phyloP scores from a whole-genome alignment of 1,284 basidiomycete species.

The Grifola frondosa region DNA sequence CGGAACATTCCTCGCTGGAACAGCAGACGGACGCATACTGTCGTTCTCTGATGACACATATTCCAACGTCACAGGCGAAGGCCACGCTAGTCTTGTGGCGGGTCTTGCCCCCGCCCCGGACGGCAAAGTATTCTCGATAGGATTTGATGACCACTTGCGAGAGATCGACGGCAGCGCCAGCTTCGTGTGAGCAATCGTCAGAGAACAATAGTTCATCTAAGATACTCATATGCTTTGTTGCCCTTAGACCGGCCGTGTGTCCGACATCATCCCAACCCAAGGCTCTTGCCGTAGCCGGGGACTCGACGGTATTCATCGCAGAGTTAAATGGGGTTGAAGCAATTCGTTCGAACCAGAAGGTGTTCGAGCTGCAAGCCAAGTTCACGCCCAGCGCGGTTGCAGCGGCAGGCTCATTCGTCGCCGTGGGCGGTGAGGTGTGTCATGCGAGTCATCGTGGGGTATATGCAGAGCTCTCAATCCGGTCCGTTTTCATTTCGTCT shows the following conservation, averaged over 20 bases:
- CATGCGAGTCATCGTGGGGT: no score
- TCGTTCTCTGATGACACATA: slow-evolving; percentile 58
- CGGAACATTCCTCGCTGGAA: slow-evolving; percentile 77
- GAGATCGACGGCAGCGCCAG: slow-evolving; percentile 55
- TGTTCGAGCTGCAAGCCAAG: slow-evolving; percentile 53
- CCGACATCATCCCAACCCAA: slow-evolving; percentile 72
- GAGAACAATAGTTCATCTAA: neutral
- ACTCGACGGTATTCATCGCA: slow-evolving; percentile 73
- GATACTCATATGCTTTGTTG: neutral
- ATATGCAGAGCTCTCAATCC: no score
- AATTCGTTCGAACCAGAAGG: slow-evolving; percentile 63
- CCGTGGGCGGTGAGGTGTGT: slow-evolving; percentile 74
- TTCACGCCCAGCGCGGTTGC: slow-evolving; percentile 61
- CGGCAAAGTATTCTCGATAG: slow-evolving; percentile 65
- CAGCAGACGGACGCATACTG: slow-evolving; percentile 81
- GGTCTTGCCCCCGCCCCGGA: slow-evolving; percentile 55
- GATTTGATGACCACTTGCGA: slow-evolving; percentile 79
- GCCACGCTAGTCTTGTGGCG: slow-evolving; percentile 74
- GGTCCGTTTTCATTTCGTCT: no score
- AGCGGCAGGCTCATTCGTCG: slow-evolving; percentile 52
- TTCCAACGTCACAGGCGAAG: slow-evolving; percentile 55
- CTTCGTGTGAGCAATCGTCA: slow-evolving; percentile 57
- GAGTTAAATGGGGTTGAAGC: slow-evolving; percentile 70
- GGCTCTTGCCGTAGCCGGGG: slow-evolving; percentile 56
- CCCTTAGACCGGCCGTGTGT: slow-evolving; percentile 44